phyloP scores from a whole-genome alignment of 805 yeast genomes.

The Phaffomyces opuntiae region DNA sequence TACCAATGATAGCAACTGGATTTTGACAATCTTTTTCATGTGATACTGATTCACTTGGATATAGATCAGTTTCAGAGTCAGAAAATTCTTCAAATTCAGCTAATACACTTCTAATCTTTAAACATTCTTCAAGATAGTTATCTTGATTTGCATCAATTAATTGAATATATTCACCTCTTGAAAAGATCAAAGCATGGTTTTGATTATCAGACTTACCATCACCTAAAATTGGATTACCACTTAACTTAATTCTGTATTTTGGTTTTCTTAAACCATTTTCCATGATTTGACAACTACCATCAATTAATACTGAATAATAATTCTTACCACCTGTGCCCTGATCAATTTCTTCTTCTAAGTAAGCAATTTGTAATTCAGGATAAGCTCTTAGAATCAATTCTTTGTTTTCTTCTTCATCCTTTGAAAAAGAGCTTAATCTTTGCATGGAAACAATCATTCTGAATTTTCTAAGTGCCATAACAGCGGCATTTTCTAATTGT shows the following conservation, averaged over 20 bases:
- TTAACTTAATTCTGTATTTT: constrained; percentile 54
- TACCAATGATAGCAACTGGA: constrained; percentile 80
- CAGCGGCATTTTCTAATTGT: constrained; percentile 38
- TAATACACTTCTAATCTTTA: constrained; percentile 63
- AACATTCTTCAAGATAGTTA: constrained; percentile 74
- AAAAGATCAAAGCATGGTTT: constrained; percentile 66
- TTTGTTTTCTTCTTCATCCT: constrained; percentile 51
- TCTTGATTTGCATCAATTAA: constrained; percentile 82
- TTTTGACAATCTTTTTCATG: background rate
- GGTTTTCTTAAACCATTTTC: constrained; percentile 55
- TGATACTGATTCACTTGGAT: constrained; percentile 41
- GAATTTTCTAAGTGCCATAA: constrained; percentile 56
- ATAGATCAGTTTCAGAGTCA: constrained; percentile 20
- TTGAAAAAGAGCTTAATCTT: constrained; percentile 43
- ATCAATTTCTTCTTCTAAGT: constrained; percentile 45
- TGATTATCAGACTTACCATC: constrained; percentile 85
- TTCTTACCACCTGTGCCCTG: constrained; percentile 30
- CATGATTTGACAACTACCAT: constrained; percentile 57
- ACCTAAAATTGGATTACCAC: constrained; percentile 79
- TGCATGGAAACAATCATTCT: constrained; percentile 63
- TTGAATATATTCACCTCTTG: constrained; percentile 77
- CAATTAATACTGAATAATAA: constrained; percentile 62
- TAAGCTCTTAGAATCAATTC: constrained; percentile 56
- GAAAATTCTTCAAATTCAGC: constrained; percentile 65
- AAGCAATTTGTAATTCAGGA: constrained; percentile 61